Conservation (phyloP, 1,284 basidiomycete species). For the Gomphus bonarii region DNA sequence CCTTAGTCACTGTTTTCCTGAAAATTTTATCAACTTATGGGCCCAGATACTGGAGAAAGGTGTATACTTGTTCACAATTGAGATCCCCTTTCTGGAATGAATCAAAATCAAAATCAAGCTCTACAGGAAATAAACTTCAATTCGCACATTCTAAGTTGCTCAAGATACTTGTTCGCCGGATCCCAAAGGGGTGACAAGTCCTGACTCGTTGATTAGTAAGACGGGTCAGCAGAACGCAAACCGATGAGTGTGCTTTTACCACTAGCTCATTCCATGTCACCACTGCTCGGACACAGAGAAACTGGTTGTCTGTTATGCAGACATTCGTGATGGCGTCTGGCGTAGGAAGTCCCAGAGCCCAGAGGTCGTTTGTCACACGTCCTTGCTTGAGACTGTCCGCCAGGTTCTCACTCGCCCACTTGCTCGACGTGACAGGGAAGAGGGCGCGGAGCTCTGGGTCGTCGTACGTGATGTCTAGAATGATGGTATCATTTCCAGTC, state of each 20-base stretch:
- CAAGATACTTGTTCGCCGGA: neutral
- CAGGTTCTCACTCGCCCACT: neutral
- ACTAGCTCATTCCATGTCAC: neutral
- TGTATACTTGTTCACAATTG: neutral
- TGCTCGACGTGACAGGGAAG: neutral
- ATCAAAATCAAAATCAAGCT: neutral
- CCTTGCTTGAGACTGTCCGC: neutral
- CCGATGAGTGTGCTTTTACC: neutral
- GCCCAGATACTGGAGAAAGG: neutral
- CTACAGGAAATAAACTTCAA: neutral
- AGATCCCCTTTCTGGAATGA: neutral
- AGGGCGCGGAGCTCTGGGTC: neutral
- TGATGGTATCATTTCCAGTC: neutral
- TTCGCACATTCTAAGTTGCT: conserved; percentile 1
- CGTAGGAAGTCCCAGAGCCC: neutral
- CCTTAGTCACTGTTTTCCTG: neutral
- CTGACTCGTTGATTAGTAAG: neutral
- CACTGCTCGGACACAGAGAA: neutral
- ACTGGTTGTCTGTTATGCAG: neutral
- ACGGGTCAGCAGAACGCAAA: neutral
- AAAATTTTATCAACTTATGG: neutral
- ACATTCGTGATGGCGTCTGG: neutral
- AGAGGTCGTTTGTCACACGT: neutral
- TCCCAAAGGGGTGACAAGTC: neutral
- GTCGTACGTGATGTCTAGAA: neutral